Percentiles rank a stretch among this genome's conserved stretches.
phyloP scores from a whole-genome alignment of 2,329 filamentous ascomycete genomes.

The Pseudogymnoascus verrucosus region DNA sequence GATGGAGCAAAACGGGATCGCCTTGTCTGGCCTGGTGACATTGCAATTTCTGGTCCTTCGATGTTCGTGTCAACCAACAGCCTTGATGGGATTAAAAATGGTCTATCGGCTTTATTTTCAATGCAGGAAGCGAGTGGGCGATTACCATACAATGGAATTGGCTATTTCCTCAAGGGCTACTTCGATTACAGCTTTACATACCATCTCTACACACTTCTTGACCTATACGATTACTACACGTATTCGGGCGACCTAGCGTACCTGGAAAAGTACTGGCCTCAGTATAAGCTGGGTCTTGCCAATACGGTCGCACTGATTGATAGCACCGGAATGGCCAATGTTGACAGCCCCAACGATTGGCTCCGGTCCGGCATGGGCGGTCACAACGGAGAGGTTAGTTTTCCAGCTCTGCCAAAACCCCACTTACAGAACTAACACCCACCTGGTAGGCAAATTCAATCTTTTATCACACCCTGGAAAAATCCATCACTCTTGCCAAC shows the following conservation, averaged over 20 bases:
- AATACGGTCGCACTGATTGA: constrained; percentile 26
- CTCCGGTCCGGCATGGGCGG: constrained; percentile 23
- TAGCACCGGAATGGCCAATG: not conserved
- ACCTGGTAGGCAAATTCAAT: not conserved
- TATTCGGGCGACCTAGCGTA: constrained; percentile 45
- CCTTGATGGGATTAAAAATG: constrained; percentile 41
- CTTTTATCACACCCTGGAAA: not conserved
- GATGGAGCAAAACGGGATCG: constrained; percentile 49
- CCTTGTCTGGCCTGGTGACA: constrained; percentile 50
- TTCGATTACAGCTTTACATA: constrained; percentile 43
- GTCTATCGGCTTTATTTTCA: constrained; percentile 40
- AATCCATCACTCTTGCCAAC: not conserved
- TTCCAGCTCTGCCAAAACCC: not conserved
- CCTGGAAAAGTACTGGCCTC: constrained; percentile 38
- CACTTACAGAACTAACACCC: not conserved
- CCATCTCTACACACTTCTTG: constrained; percentile 50
- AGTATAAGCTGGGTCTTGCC: constrained; percentile 41
- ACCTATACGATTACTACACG: constrained; percentile 49
- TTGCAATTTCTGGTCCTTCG: constrained; percentile 47
- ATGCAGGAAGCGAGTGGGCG: constrained; percentile 29
- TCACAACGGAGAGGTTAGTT: constrained; percentile 22
- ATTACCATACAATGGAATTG: constrained; percentile 44
- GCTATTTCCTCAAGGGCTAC: constrained; percentile 21
- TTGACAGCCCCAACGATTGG: constrained; percentile 21
- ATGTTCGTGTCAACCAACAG: constrained; percentile 48